phyloP scores from a whole-genome alignment of 768 basidiomycete species.

The Mycena chlorophos region DNA sequence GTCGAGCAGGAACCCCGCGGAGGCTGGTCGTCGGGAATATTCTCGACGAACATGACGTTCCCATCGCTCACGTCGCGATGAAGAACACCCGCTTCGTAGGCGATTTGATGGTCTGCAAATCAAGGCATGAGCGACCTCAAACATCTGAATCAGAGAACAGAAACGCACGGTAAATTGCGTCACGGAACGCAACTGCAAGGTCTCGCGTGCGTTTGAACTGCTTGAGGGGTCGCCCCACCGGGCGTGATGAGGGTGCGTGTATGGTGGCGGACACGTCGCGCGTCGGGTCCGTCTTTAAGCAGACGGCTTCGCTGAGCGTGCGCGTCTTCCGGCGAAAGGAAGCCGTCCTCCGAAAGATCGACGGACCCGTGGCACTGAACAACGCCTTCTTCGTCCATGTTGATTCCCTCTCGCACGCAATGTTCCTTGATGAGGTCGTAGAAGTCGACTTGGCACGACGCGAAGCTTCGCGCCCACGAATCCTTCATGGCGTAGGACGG shows the following conservation, averaged over 20 bases:
- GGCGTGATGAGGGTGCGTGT: constrained; percentile 2
- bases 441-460: constrained; percentile 9
- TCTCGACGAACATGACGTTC: constrained; percentile 5
- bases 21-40: not conserved
- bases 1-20: constrained; percentile 11
- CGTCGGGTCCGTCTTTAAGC: too few species aligned
- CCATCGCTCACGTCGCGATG: constrained; percentile 18
- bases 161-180: constrained; percentile 7
- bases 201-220: not conserved
- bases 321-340: not conserved
- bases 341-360: constrained; percentile 9
- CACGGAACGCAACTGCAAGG: not conserved
- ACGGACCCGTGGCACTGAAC: constrained; percentile 9
- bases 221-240: constrained; percentile 1
- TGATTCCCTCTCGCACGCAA: not conserved
- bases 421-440: constrained; percentile 9
- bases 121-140: not conserved
- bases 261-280: constrained; percentile 1
- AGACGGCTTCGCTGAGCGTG: not conserved
- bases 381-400: not conserved
- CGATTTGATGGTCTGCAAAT: constrained; percentile 5
- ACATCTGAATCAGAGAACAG: not conserved
- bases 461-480: constrained; percentile 8
- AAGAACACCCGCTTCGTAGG: constrained; percentile 7
- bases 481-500: constrained; percentile 11